Evolutionary conservation across 306 rosid species (phyloP), one percentile per base, ranked within the genome.

Genomic region (Dryas octopetala): DNA sequence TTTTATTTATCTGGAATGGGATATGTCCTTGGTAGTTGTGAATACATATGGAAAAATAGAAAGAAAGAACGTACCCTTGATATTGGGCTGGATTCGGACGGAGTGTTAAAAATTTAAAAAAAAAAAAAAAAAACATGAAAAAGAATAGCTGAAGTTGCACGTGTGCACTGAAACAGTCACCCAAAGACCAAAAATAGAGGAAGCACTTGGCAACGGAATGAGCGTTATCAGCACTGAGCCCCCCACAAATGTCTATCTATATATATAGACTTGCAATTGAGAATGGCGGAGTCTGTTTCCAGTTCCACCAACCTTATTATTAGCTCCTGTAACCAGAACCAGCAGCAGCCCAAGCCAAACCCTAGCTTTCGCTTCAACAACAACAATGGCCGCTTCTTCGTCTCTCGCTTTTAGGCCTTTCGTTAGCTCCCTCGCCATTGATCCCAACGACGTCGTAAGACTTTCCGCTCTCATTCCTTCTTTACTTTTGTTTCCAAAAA

Each of bases 301-400:
- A 52, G 7, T 28, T 61, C 66, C 45, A 61, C 66, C 44, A 41
- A 15, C 57, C 2, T 4, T 5, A 46, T 5, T 5, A 4, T 14
- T 52, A 52, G 28, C 62, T 52, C 32, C 7, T 12, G 23, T 23
- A 44, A 68, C 19, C 73, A 14, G 43, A 3, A 50, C 0, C 9
- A 16, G 38, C 38, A 32, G 38, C 26, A 6, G 6, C 14, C 23
- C 28, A 8, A 7, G 7, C 64, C 53, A 70, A 81, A 45, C 78
- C 84, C 72, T 71, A 80, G n/a, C 76, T 55, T 73, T 61, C 63
- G 62, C 78, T 58, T 70, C 52, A 23, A 4, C 45, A 63, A 71
- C 85, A 19, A 12, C 63, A 2, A 85, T 87, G 94, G 78, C 80
- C 5, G 67, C 71, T 38, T 32, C 81, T 46, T 71, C 87, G 68